Evolutionary conservation across 164 flowering plant species (phyloP).

Genomic region (Euptelea pleiosperma): DNA sequence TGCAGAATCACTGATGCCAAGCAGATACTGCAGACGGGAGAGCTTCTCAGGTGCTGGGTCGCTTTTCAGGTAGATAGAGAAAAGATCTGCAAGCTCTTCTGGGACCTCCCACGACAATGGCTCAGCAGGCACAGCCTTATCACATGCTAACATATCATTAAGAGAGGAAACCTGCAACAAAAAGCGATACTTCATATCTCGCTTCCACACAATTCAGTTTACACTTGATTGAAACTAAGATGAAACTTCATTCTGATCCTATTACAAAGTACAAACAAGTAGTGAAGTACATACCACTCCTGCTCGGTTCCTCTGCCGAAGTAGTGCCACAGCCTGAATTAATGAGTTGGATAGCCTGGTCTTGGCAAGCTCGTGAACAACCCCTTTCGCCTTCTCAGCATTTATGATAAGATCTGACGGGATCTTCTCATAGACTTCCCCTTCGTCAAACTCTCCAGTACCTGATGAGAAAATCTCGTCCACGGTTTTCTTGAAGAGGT

Average conservation of each 20-base stretch:
- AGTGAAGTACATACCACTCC: constrained; percentile 62
- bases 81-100: constrained; percentile 82
- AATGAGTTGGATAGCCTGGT: constrained; percentile 68
- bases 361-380: constrained; percentile 74
- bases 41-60: constrained; percentile 64
- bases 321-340: constrained; percentile 76
- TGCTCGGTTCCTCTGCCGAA: constrained; percentile 67
- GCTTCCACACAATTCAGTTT: too few species aligned
- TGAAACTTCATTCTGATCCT: too few species aligned
- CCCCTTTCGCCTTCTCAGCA: constrained; percentile 63
- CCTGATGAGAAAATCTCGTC: constrained; percentile 91
- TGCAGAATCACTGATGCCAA: constrained; percentile 65
- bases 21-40: constrained; percentile 72
- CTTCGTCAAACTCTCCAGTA: constrained; percentile 91
- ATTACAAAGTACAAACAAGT: neutral
- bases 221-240: too few species aligned
- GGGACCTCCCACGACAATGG: constrained; percentile 83
- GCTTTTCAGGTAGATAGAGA: constrained; percentile 48
- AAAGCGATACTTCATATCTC: neutral
- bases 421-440: constrained; percentile 72
- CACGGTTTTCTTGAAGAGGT: constrained; percentile 78
- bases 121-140: constrained; percentile 80
- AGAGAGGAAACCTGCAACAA: constrained; percentile 72
- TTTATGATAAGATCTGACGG: constrained; percentile 74
- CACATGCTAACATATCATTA: constrained; percentile 89